Conservation (phyloP, 441 rosid genomes). For the Corymbia citriodora region DNA sequence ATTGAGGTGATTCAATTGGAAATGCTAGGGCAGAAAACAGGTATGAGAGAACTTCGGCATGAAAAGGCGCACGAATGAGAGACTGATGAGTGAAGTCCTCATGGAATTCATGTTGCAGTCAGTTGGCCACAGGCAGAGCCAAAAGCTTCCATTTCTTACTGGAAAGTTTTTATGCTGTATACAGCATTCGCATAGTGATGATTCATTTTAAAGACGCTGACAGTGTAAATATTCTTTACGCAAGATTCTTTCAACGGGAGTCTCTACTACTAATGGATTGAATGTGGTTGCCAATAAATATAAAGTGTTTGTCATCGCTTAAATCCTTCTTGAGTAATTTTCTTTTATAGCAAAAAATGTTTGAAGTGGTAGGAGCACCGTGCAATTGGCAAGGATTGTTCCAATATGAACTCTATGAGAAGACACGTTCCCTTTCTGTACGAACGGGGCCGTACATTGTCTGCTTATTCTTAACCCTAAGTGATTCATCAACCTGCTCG, state of each 20-base stretch:
- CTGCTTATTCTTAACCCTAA: not conserved
- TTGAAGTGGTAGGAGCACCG: not conserved
- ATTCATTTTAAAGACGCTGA: not conserved
- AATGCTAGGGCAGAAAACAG: conserved; percentile 53
- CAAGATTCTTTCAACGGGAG: not conserved
- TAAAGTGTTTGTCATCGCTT: not conserved
- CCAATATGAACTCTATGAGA: not conserved
- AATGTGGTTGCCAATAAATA: not conserved
- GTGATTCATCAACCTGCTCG: not conserved
- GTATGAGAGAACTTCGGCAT: conserved; percentile 29
- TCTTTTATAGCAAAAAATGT: not conserved
- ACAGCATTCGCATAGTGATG: not conserved
- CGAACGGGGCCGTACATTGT: not conserved
- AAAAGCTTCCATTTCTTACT: not conserved
- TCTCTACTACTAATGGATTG: not conserved
- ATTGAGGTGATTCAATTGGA: not conserved
- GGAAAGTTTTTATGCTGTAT: not conserved
- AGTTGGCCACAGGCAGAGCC: not conserved
- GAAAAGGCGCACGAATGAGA: not conserved
- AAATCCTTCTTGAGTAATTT: not conserved
- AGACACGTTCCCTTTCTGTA: not conserved
- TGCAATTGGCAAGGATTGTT: not conserved
- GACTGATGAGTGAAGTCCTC: conserved; percentile 9
- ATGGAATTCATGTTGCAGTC: not conserved
- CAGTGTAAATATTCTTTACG: not conserved